A percentile compares a stretch with the other conserved stretches of the same genome.
Conservation (phyloP, 73 alveolate genomes). For the Tetrahymena thermophila region DNA sequence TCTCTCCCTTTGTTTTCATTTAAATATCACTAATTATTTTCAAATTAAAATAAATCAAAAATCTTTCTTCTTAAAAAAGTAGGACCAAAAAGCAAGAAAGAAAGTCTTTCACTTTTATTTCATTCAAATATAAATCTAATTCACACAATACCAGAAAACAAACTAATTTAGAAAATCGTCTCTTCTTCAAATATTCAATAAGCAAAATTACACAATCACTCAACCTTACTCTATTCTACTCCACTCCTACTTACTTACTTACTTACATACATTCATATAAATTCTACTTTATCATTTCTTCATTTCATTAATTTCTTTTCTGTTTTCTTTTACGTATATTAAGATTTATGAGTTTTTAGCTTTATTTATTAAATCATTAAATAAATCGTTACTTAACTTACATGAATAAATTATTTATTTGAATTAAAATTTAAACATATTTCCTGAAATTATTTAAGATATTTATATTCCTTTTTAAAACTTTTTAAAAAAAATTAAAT, state of each 20-base stretch:
- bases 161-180: not conserved
- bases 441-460: no score
- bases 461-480: no score
- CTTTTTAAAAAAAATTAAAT: no score
- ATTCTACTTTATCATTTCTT: not conserved
- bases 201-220: not conserved
- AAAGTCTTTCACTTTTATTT: not conserved
- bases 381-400: not conserved
- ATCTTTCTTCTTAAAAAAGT: not conserved
- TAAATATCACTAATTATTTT: not conserved
- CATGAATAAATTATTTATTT: no score
- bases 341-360: not conserved
- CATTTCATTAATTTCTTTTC: not conserved
- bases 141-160: not conserved
- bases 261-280: no score
- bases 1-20: not conserved
- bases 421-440: no score
- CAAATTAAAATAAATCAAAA: not conserved
- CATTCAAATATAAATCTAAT: not conserved
- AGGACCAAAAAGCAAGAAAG: slow-evolving; percentile 3
- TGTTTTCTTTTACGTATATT: not conserved
- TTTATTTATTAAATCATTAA: no score
- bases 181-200: not conserved
- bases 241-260: not conserved
- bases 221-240: not conserved